Evolutionary conservation across 495 filamentous ascomycete genomes (phyloP), one percentile per base, ranked within the genome.

Genomic region (Penicillium subrubescens): DNA sequence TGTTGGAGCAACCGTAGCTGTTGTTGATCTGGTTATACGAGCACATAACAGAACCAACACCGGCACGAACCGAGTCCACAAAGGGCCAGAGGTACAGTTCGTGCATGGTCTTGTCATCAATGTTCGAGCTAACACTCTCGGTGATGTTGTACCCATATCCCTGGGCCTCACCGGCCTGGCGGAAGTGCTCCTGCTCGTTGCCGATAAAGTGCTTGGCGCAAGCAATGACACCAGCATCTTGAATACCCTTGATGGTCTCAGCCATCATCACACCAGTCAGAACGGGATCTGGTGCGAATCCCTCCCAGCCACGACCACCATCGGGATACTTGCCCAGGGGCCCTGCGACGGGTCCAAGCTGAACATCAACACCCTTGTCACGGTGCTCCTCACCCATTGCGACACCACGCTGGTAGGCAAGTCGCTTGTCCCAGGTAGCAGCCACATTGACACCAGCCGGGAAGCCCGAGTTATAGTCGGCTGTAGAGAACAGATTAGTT

Each of bases 41-140:
- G 80, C 94, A 97, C 95, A 99, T 97, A 66, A 97, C 71, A 15
- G 91, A 86, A 29, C 92, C 93, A 8, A 93, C 92, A 43, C 92
- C 92, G 43, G 89, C 88, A 58, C 85, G 83, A 51, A 92, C 85
- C 14, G 88, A 85, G 75, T 92, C 91, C 14, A 90, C 91, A 64
- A 92, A 93, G 19, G 91, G 91, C 81, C 95, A 99, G 12, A 97
- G 83, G 72, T 99, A 99, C 39, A 95, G 71, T 76, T 99, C 95
- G 75, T 99, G 95, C 87, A 99, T 86, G 3, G 94, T 96, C 73
- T 87, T 89, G 77, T 99, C 95, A 72, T 97, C 95, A 17, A 97
- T 79, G 72, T 97, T 99, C 17, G 89, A 87, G 71, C 92, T 95
- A 6, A 89, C 54, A 29, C 82, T 79, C 58, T 94, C 85, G 27